These are phyloP conservation scores for Phoma sp. DNA, from an alignment of 2,329 filamentous ascomycete species.

Conservation along the genomic window DNA sequence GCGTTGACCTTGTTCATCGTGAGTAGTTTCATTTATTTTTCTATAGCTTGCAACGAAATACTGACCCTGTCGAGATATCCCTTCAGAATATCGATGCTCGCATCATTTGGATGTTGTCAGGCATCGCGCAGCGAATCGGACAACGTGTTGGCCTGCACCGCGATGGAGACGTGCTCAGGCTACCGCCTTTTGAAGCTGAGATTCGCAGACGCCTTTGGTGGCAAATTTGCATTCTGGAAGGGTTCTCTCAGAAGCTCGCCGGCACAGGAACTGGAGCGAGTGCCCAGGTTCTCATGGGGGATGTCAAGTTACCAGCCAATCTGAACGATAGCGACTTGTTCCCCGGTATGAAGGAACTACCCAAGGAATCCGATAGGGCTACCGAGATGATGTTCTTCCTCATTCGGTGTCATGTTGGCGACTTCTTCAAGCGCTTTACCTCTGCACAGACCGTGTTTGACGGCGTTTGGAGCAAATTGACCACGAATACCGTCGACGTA, in stretches of 20 bases:
- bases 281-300: constrained; percentile 53
- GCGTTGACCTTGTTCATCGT: constrained; percentile 72
- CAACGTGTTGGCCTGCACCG: constrained; percentile 67
- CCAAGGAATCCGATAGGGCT: constrained; percentile 49
- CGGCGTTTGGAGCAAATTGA: constrained; percentile 33
- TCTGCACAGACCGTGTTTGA: constrained; percentile 27
- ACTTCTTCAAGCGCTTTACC: constrained; percentile 42
- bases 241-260: constrained; percentile 61
- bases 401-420: constrained; percentile 51
- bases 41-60: background rate
- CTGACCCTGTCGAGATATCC: constrained; percentile 46
- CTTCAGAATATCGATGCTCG: constrained; percentile 55
- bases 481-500: constrained; percentile 25
- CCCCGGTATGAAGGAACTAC: constrained; percentile 52
- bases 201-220: constrained; percentile 64
- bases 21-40: constrained; percentile 30
- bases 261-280: constrained; percentile 51
- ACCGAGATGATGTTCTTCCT: constrained; percentile 60
- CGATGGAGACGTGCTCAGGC: constrained; percentile 59
- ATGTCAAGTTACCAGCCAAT: constrained; percentile 59
- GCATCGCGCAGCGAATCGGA: constrained; percentile 65
- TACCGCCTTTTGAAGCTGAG: constrained; percentile 65
- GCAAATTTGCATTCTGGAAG: constrained; percentile 68
- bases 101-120: constrained; percentile 69
- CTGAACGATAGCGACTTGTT: constrained; percentile 60